Percentiles rank a stretch among this genome's conserved stretches.
Conservation (phyloP, 2,329 filamentous ascomycete species). For the Aspergillus latus region DNA sequence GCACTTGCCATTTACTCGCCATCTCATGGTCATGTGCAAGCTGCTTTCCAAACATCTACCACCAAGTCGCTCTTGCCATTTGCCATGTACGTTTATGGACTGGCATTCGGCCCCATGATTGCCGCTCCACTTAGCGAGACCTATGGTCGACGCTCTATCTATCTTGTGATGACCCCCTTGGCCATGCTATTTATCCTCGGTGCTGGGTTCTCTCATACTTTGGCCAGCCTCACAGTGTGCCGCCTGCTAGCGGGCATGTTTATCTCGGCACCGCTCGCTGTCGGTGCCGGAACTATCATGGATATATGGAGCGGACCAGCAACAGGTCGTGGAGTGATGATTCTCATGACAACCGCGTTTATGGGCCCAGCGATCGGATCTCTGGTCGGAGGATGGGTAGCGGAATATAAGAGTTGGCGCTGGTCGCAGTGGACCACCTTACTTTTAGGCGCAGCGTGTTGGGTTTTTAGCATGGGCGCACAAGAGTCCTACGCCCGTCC, state of each 20-base stretch:
- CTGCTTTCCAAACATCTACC: conserved; percentile 4
- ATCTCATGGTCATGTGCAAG: conserved; percentile 8
- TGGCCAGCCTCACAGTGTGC: conserved; percentile 9
- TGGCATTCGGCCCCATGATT: conserved; percentile 16
- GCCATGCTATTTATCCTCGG: conserved; percentile 13
- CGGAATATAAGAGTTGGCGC: conserved; percentile 64
- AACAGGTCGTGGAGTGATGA: conserved; percentile 5
- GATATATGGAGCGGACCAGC: conserved; percentile 13
- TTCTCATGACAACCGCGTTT: conserved; percentile 48
- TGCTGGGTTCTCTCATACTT: conserved; percentile 5
- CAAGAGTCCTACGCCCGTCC: neutral
- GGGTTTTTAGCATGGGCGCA: neutral
- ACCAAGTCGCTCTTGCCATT: conserved; percentile 15
- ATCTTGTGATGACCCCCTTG: conserved; percentile 12
- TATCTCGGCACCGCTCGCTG: conserved; percentile 13
- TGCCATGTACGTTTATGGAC: conserved; percentile 14
- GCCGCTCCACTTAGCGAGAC: conserved; percentile 13
- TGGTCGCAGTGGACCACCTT: conserved; percentile 73
- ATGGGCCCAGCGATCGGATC: conserved; percentile 60
- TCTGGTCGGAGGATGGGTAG: conserved; percentile 60
- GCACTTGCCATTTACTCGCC: conserved; percentile 16
- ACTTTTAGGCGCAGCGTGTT: conserved; percentile 51
- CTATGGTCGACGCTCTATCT: conserved; percentile 11
- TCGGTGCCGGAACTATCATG: conserved; percentile 19
- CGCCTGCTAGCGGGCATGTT: conserved; percentile 15